Evolutionary conservation across 2,329 filamentous ascomycete genomes (phyloP).

Genomic region (Colletotrichum sp.): DNA sequence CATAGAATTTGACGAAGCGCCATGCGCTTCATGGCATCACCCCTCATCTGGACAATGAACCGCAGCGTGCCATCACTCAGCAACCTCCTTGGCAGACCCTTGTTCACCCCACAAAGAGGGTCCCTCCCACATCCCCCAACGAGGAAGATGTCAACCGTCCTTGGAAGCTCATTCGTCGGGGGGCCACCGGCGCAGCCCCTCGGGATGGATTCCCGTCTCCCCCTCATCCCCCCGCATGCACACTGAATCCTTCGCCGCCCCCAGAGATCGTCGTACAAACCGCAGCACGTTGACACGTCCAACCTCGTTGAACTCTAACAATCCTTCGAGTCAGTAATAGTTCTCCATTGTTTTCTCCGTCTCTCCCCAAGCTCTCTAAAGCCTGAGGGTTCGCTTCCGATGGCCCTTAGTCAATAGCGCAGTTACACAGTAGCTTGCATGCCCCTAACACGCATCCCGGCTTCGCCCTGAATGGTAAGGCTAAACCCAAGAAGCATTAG

Average conservation of each 20-base stretch:
- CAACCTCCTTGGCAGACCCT: neutral
- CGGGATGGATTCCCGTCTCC: neutral
- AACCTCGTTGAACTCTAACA: neutral
- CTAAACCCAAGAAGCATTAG: neutral
- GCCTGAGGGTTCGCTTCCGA: neutral
- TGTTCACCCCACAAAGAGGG: neutral
- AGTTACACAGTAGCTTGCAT: neutral
- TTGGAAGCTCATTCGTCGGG: neutral
- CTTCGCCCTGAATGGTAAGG: neutral
- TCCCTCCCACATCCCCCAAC: neutral
- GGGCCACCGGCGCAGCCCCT: neutral
- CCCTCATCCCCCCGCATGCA: neutral
- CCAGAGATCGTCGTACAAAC: neutral
- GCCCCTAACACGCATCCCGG: neutral
- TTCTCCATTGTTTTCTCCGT: neutral
- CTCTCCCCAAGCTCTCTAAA: neutral
- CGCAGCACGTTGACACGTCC: neutral
- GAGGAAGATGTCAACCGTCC: neutral
- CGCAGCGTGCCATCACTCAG: neutral
- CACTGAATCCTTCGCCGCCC: neutral
- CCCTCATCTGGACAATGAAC: neutral
- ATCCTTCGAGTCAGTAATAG: neutral
- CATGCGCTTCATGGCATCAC: neutral
- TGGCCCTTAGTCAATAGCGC: neutral
- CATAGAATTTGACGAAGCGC: neutral